Evolutionary conservation across 495 filamentous ascomycete species (phyloP).

Genomic region (Rostrohypoxylon terebratum): DNA sequence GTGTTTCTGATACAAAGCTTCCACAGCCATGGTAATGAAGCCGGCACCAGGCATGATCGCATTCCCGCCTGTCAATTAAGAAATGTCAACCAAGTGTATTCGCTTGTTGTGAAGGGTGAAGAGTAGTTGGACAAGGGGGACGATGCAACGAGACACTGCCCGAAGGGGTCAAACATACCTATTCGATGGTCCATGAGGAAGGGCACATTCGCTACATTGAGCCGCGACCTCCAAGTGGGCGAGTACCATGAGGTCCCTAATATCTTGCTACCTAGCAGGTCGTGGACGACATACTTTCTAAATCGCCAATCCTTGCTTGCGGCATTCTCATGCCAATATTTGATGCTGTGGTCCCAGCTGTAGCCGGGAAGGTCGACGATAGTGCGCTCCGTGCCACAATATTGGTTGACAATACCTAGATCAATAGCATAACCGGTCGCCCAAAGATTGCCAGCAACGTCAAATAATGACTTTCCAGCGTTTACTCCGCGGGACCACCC

Average conservation of each 20-base stretch:
- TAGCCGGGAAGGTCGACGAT: slow-evolving; percentile 59
- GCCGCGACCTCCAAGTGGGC: slow-evolving; percentile 48
- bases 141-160: background rate
- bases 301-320: slow-evolving; percentile 45
- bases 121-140: background rate
- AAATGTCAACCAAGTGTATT: background rate
- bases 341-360: slow-evolving; percentile 57
- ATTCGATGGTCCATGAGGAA: slow-evolving; percentile 56
- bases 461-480: slow-evolving; percentile 40
- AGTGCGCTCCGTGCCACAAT: background rate
- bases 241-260: slow-evolving; percentile 23
- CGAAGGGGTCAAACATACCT: slow-evolving; percentile 12
- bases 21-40: slow-evolving; percentile 56
- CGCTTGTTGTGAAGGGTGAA: too few species aligned
- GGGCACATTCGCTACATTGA: slow-evolving; percentile 48
- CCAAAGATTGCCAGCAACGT: slow-evolving; percentile 52
- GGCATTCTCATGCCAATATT: slow-evolving; percentile 49
- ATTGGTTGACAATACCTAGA: background rate
- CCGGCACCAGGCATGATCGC: slow-evolving; percentile 50
- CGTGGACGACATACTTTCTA: slow-evolving; percentile 40
- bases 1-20: slow-evolving; percentile 49
- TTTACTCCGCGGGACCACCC: slow-evolving; percentile 47
- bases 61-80: background rate
- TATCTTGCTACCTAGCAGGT: slow-evolving; percentile 30
- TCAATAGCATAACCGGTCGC: slow-evolving; percentile 7